Conservation (phyloP, 2,329 filamentous ascomycete species). For the Xylaria sp. region DNA sequence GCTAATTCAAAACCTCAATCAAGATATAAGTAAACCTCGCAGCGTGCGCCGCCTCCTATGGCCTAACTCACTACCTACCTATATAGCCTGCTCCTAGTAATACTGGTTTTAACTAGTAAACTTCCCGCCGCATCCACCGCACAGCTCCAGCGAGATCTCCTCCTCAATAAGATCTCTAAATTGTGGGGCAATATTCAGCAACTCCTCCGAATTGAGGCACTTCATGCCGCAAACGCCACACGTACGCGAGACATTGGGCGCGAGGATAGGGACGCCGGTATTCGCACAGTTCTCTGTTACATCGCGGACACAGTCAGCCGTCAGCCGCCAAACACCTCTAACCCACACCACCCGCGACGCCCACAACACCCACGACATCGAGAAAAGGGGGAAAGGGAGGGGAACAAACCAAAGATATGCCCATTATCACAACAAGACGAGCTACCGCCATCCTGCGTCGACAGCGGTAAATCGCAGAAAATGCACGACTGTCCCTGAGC, state of each 20-base stretch:
- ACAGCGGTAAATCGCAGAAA: slow-evolving; percentile 51
- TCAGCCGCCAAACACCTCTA: no score
- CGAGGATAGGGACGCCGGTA: slow-evolving; percentile 60
- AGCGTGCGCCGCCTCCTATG: no score
- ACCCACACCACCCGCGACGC: no score
- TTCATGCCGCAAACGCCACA: slow-evolving; percentile 62
- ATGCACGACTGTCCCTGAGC: slow-evolving; percentile 50
- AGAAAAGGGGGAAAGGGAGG: background rate
- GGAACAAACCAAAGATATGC: slow-evolving; percentile 46
- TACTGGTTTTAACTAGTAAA: slow-evolving; percentile 22
- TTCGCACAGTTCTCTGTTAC: slow-evolving; percentile 57
- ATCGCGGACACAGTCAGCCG: background rate
- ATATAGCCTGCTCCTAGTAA: no score
- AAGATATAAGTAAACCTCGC: no score
- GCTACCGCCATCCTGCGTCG: slow-evolving; percentile 35
- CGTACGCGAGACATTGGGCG: slow-evolving; percentile 57
- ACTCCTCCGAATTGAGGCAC: slow-evolving; percentile 53
- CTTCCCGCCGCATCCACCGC: slow-evolving; percentile 42
- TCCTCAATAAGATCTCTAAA: slow-evolving; percentile 30
- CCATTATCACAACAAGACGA: slow-evolving; percentile 48
- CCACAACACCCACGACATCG: background rate
- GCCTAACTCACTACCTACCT: no score
- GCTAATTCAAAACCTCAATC: no score
- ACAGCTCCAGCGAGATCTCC: slow-evolving; percentile 38
- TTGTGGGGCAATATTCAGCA: slow-evolving; percentile 40